Evolutionary conservation across 495 filamentous ascomycete genomes (phyloP), one percentile per base, ranked within the genome.

Genomic region (Chaetomium cochliodes): DNA sequence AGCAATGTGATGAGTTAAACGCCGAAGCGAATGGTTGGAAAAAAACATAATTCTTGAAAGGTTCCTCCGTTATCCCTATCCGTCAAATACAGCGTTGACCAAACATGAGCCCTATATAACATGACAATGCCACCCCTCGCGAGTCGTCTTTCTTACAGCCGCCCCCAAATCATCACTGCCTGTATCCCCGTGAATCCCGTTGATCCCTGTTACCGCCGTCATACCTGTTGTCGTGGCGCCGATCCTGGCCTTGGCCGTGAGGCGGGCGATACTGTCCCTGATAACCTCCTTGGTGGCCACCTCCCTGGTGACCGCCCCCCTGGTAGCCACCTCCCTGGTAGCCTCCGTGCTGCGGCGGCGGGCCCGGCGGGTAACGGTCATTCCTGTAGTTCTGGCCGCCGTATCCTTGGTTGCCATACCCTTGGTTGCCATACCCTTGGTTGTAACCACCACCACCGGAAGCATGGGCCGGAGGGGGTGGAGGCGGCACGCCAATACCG

Each of bases 311-410:
- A 8, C 33, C 33, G 16, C 65, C 65, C 1, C 69, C 67, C 12
- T 68, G 66, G 6, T 64, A 30, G 25, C 69, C 63, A 16, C 66
- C 44, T 15, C 65, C 49, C 55, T 66, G 62, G 56, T 68, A 65
- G 18, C 69, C 71, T 37, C 47, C 33, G n/a, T 47, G 50, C 50
- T 47, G 50, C 50, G 46, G 55, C 15, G 49, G 67, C 26, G 47
- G 63, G 0, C 39, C 58, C 16, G 64, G 64, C 5, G 58, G 49
- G 20, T 64, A 62, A 12, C 20, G 46, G 26, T 63, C 51, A 55
- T 62, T 50, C 4, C 57, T 37, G 49, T 65, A 55, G 56, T 63
- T 57, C 25, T 68, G 64, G 26, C 57, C 18, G 22, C 61, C 66
- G 23, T 59, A 62, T 30, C 65, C 60, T 26, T 41, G 64, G 26